These are phyloP conservation scores for Ceratobasidium theobromae DNA, from an alignment of 1,284 basidiomycete genomes.

Conservation along the genomic window DNA sequence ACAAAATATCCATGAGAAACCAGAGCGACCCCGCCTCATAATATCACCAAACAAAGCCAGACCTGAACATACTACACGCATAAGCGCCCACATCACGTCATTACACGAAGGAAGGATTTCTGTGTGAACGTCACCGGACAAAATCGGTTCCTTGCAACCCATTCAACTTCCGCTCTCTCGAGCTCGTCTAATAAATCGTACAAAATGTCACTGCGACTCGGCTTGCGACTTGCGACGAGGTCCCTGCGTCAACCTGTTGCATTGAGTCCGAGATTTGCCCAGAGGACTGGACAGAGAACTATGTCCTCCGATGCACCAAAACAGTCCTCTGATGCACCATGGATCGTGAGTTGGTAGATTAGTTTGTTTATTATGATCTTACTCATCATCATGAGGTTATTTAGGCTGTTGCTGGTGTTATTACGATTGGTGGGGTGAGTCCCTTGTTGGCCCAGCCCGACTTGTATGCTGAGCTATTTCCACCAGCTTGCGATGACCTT, in stretches of 20 bases:
- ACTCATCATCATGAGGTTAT: background rate
- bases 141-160: conserved; percentile 4
- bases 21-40: background rate
- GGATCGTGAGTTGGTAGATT: conserved; percentile 17
- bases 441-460: background rate
- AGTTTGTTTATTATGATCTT: background rate
- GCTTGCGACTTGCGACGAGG: conserved; percentile 19
- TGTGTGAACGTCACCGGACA: conserved; percentile 28
- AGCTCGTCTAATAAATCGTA: no score
- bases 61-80: background rate
- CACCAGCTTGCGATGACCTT: conserved; percentile 6
- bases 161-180: background rate
- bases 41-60: background rate
- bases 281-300: background rate
- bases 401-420: conserved; percentile 15
- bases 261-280: background rate
- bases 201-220: conserved; percentile 24
- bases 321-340: conserved; percentile 16
- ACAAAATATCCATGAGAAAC: no score
- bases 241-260: conserved; percentile 18
- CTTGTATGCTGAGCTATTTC: conserved; percentile 1
- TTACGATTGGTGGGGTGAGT: conserved; percentile 18
- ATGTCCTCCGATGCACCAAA: conserved; percentile 15
- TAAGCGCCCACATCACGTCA: conserved; percentile 29
- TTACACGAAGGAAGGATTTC: conserved; percentile 1